These are phyloP conservation scores for Alternaria angustiovoidea DNA, from an alignment of 2,329 filamentous ascomycete species.

Conservation along the genomic window DNA sequence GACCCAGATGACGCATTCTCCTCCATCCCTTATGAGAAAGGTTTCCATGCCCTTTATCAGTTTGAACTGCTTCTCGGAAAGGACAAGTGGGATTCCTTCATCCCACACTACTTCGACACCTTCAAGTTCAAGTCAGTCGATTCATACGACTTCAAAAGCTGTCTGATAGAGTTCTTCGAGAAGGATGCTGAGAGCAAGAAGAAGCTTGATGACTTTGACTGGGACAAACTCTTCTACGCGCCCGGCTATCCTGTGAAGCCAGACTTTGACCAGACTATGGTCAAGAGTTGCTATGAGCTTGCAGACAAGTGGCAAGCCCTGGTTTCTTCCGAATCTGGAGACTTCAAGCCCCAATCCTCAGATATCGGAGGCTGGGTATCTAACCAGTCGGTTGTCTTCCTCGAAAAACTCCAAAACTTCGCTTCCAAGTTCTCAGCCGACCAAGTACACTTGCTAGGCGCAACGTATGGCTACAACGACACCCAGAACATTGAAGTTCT, in stretches of 20 bases:
- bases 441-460: constrained; percentile 75
- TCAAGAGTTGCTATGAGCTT: constrained; percentile 83
- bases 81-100: constrained; percentile 92
- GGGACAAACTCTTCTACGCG: constrained; percentile 89
- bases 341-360: constrained; percentile 67
- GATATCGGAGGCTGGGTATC: constrained; percentile 80
- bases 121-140: constrained; percentile 89
- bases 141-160: constrained; percentile 92
- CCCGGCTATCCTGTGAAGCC: constrained; percentile 91
- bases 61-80: constrained; percentile 86
- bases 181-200: constrained; percentile 67
- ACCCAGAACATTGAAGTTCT: constrained; percentile 88
- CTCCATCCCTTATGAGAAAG: constrained; percentile 93
- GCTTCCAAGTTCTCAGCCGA: constrained; percentile 68
- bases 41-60: constrained; percentile 91
- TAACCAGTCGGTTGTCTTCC: constrained; percentile 91
- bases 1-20: constrained; percentile 97
- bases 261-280: constrained; percentile 85
- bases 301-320: constrained; percentile 79
- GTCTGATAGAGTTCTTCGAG: constrained; percentile 84
- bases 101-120: constrained; percentile 89
- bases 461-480: constrained; percentile 71
- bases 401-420: constrained; percentile 79
- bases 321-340: constrained; percentile 28
- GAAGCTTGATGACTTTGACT: constrained; percentile 79